These are phyloP conservation scores for Batkoa obscura DNA, from an alignment of 371 early-diverging fungal genomes.

Conservation along the genomic window DNA sequence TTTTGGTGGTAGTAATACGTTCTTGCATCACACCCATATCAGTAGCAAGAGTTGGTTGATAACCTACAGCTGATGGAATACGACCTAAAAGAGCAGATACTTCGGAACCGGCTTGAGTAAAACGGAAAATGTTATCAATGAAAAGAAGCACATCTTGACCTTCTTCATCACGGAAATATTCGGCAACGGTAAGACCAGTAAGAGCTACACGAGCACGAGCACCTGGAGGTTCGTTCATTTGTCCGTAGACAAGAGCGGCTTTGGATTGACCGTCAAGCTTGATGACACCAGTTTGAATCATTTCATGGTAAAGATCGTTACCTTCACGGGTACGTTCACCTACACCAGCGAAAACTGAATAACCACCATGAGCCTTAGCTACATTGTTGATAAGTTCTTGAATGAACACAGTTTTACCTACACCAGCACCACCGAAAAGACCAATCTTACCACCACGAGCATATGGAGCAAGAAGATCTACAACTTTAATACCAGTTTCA, in stretches of 20 bases:
- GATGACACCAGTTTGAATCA: constrained; percentile 89
- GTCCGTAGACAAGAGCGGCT: constrained; percentile 93
- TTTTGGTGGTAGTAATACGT: constrained; percentile 98
- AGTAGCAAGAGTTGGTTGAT: constrained; percentile 73
- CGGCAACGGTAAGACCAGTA: constrained; percentile 94
- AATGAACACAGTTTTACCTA: constrained; percentile 96
- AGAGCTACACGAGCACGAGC: constrained; percentile 98
- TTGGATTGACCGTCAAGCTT: constrained; percentile 86
- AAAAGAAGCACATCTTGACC: constrained; percentile 97
- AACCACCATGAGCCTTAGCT: constrained; percentile 96
- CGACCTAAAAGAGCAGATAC: constrained; percentile 95
- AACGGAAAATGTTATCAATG: constrained; percentile 99
- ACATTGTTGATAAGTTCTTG: constrained; percentile 97
- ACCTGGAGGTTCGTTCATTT: constrained; percentile 99
- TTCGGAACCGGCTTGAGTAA: constrained; percentile 86
- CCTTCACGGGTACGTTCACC: constrained; percentile 97
- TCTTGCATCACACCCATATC: constrained; percentile 90
- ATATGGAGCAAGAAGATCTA: constrained; percentile 94
- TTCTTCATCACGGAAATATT: constrained; percentile 98
- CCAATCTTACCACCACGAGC: constrained; percentile 97
- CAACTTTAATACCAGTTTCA: constrained; percentile 97
- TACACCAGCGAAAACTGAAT: constrained; percentile 93
- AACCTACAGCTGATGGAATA: constrained; percentile 98
- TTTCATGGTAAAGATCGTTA: constrained; percentile 97
- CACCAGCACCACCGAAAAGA: constrained; percentile 97